Conservation (phyloP, 2,329 filamentous ascomycete species). For the Ophiostoma quercus region DNA sequence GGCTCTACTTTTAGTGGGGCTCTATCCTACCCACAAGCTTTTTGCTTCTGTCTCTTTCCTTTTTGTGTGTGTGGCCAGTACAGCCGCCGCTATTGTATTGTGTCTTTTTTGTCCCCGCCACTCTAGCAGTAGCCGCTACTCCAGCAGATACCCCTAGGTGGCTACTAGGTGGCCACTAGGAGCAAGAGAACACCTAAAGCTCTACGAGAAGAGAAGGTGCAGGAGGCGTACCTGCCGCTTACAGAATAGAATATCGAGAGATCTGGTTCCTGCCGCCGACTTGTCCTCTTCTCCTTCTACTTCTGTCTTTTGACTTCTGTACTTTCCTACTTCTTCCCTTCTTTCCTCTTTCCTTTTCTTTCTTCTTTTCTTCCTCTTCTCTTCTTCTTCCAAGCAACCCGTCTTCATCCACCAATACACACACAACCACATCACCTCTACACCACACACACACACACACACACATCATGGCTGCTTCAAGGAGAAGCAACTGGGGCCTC, state of each 20-base stretch:
- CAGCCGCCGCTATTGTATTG: not conserved
- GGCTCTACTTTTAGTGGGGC: constrained; percentile 23
- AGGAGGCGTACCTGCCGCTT: constrained; percentile 8
- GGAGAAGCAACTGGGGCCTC: constrained; percentile 40
- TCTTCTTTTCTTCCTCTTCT: not conserved
- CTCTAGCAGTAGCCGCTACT: not conserved
- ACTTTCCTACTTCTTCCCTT: constrained; percentile 13
- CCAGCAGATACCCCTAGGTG: too few relatives aligned
- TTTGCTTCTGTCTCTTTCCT: not conserved
- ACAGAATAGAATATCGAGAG: constrained; percentile 21
- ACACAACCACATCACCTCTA: not conserved
- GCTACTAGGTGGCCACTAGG: not conserved
- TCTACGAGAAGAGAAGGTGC: constrained; percentile 15
- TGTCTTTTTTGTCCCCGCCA: constrained; percentile 14
- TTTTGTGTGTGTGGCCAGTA: constrained; percentile 15
- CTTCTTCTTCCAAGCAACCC: not conserved
- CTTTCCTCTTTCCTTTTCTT: not conserved
- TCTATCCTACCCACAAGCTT: constrained; percentile 12
- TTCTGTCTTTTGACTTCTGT: not conserved
- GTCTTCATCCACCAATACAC: not conserved
- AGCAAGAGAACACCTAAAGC: constrained; percentile 22
- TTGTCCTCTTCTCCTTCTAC: constrained; percentile 11
- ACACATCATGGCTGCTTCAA: constrained; percentile 26
- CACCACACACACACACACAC: constrained; percentile 17
- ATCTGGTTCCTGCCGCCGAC: constrained; percentile 6